These are phyloP conservation scores for Pyrenula aspistea DNA, from an alignment of 495 filamentous ascomycete species.

Conservation along the genomic window DNA sequence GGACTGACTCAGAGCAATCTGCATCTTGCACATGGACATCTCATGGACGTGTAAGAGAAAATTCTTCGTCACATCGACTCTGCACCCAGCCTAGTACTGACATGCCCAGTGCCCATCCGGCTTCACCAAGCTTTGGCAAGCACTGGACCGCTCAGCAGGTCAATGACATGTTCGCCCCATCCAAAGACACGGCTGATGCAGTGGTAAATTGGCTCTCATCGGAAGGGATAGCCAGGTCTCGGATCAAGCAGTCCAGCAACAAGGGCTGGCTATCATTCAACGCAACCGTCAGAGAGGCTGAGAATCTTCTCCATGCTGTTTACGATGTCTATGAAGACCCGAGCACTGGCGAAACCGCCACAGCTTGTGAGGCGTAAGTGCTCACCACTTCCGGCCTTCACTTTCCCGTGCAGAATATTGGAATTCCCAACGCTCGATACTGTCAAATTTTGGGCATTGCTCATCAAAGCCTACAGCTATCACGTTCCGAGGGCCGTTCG, in stretches of 20 bases:
- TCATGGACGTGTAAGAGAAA: conserved; percentile 36
- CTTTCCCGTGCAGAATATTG: no score
- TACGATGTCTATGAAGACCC: conserved; percentile 43
- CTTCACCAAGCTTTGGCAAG: conserved; percentile 33
- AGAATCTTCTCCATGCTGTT: conserved; percentile 44
- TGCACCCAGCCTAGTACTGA: neutral
- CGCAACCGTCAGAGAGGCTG: conserved; percentile 37
- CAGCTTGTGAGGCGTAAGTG: conserved; percentile 31
- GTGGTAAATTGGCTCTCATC: conserved; percentile 36
- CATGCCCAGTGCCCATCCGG: conserved; percentile 13
- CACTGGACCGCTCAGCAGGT: conserved; percentile 34
- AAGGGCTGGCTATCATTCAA: conserved; percentile 45
- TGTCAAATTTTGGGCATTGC: no score
- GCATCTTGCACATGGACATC: conserved; percentile 36
- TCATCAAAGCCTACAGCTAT: conserved; percentile 17
- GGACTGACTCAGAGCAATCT: conserved; percentile 42
- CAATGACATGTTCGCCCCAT: conserved; percentile 39
- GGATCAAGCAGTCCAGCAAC: conserved; percentile 32
- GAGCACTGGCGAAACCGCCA: conserved; percentile 27
- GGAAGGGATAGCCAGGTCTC: conserved; percentile 31
- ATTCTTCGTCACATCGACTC: neutral
- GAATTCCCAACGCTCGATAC: no score
- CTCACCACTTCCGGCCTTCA: no score
- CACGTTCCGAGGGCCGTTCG: conserved; percentile 36
- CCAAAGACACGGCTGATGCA: conserved; percentile 23